Evolutionary conservation across 139 green algal species (phyloP).

Genomic region (Gonium pectorale): DNA sequence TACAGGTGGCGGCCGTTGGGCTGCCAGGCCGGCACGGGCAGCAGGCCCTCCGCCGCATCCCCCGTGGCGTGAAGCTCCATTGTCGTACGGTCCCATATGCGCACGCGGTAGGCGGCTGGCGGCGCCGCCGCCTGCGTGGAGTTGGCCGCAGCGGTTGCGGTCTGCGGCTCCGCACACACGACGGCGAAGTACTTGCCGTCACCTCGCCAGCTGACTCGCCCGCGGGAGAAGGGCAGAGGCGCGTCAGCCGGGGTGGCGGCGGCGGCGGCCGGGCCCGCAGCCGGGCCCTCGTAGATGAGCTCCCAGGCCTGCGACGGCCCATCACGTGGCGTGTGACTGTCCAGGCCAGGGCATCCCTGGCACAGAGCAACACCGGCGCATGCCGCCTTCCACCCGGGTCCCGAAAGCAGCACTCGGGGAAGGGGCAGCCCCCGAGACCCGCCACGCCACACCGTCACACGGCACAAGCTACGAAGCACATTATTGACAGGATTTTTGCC

Average conservation of each 20-base stretch:
- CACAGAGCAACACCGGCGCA: too few species aligned
- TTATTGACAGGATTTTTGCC: too few species aligned
- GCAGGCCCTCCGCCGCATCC: constrained; percentile 60
- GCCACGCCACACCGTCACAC: too few species aligned
- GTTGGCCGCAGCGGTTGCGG: constrained; percentile 3
- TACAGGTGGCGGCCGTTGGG: constrained; percentile 91
- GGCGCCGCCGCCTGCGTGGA: too few species aligned
- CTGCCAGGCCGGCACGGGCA: constrained; percentile 83
- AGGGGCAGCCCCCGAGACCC: too few species aligned
- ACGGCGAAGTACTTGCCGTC: constrained; percentile 88
- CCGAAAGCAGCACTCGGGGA: too few species aligned
- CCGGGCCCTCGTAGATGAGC: constrained; percentile 42
- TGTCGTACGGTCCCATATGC: constrained; percentile 76
- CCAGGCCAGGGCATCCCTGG: too few species aligned
- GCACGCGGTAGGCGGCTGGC: constrained; percentile 39
- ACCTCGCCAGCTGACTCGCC: constrained; percentile 79
- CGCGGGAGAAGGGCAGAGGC: background rate
- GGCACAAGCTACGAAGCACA: too few species aligned
- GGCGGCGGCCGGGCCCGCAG: constrained; percentile 21
- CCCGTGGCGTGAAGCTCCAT: constrained; percentile 73
- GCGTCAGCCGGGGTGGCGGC: background rate
- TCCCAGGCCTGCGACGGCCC: constrained; percentile 65
- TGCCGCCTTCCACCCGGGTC: too few species aligned
- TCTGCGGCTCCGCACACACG: constrained; percentile 18
- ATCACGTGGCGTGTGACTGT: too few species aligned